Evolutionary conservation across 331 rosid species (phyloP).

Genomic region (Pyracantha coccinea): DNA sequence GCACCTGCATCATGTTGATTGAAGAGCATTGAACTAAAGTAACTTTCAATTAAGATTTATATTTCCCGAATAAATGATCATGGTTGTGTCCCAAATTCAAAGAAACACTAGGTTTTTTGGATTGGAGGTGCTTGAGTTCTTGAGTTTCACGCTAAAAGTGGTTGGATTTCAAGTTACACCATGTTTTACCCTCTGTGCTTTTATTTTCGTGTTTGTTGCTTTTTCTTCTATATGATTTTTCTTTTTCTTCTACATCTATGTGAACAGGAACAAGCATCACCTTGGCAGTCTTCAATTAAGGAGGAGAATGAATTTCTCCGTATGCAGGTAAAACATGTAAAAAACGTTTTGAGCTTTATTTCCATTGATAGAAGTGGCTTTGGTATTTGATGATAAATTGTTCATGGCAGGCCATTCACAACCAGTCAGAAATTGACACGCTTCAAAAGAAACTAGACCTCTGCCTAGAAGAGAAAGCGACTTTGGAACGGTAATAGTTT

Average conservation of each 20-base stretch:
- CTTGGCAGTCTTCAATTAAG: slow-evolving; percentile 54
- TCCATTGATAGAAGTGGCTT: slow-evolving; percentile 3
- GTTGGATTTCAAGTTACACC: background rate
- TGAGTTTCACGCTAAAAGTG: background rate
- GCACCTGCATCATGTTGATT: background rate
- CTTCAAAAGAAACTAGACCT: slow-evolving; percentile 49
- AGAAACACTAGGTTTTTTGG: background rate
- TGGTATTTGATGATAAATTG: slow-evolving; percentile 1
- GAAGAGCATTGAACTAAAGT: background rate
- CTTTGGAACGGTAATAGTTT: slow-evolving; percentile 48
- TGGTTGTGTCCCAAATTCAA: background rate
- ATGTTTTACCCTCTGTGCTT: background rate
- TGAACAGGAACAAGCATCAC: slow-evolving; percentile 54
- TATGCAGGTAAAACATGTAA: slow-evolving; percentile 50
- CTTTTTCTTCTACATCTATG: background rate
- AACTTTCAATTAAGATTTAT: background rate
- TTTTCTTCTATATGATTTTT: background rate
- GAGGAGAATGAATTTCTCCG: slow-evolving; percentile 96
- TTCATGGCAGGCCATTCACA: slow-evolving; percentile 71
- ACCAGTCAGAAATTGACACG: slow-evolving; percentile 74
- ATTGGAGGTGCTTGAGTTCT: background rate
- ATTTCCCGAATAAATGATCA: background rate
- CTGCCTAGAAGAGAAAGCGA: slow-evolving; percentile 63
- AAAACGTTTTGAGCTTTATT: slow-evolving; percentile 5
- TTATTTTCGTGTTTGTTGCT: background rate